phyloP scores from a whole-genome alignment of 1,139 yeast species.

The Zygoascus meyerae region DNA sequence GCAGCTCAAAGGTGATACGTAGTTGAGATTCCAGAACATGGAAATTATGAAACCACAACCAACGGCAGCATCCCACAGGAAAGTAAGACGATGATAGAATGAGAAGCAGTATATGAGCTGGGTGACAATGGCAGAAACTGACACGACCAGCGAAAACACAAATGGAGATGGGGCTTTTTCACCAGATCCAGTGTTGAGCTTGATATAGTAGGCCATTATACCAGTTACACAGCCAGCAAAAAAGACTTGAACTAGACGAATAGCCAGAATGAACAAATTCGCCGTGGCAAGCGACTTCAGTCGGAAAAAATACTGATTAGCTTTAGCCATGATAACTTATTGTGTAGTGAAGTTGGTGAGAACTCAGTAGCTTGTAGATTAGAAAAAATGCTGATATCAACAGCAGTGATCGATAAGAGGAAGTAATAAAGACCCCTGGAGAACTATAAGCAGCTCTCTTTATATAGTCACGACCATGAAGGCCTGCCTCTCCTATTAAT shows the following conservation, averaged over 20 bases:
- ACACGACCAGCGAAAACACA: constrained; percentile 27
- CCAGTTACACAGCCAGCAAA: constrained; percentile 32
- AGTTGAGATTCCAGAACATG: constrained; percentile 30
- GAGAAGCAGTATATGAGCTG: constrained; percentile 30
- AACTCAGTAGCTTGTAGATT: no score
- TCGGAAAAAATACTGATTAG: constrained; percentile 11
- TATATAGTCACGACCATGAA: no score
- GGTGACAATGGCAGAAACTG: constrained; percentile 26
- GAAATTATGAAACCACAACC: constrained; percentile 28
- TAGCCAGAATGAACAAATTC: constrained; percentile 27
- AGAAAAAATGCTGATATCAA: no score
- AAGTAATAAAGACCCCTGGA: no score
- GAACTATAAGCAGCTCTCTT: no score
- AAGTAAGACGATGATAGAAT: constrained; percentile 23
- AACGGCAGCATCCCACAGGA: constrained; percentile 28
- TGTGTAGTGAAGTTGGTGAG: no score
- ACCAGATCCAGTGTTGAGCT: constrained; percentile 19
- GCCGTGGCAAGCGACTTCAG: constrained; percentile 27
- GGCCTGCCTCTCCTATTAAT: no score
- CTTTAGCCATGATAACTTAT: constrained; percentile 11
- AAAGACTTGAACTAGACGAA: constrained; percentile 31
- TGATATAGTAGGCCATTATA: constrained; percentile 28
- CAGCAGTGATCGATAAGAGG: no score
- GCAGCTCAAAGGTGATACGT: constrained; percentile 25
- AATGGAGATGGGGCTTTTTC: constrained; percentile 27